These are phyloP conservation scores for Rosa persica DNA, from an alignment of 306 rosid genomes.

Conservation along the genomic window DNA sequence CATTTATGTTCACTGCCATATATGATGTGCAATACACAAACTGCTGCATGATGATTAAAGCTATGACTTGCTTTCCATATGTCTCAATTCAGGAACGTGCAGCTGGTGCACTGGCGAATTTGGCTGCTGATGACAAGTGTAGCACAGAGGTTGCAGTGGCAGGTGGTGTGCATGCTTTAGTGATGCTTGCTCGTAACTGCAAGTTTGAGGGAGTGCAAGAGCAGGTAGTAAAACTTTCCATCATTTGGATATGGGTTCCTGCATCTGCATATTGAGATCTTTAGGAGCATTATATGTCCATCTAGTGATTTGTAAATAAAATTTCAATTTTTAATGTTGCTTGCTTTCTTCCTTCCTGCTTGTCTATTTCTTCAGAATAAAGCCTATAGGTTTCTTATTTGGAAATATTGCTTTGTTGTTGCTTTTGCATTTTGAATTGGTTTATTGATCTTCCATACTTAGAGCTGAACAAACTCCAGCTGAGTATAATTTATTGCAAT, in stretches of 20 bases:
- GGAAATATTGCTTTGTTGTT: not conserved
- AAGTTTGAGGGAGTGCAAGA: constrained; percentile 99
- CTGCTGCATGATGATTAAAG: constrained; percentile 15
- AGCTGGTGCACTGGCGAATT: constrained; percentile 99
- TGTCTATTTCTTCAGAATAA: not conserved
- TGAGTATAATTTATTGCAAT: not conserved
- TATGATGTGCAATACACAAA: constrained; percentile 17
- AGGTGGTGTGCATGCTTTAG: constrained; percentile 98
- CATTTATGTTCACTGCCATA: constrained; percentile 24
- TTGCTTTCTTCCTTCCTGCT: not conserved
- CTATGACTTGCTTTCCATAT: constrained; percentile 19
- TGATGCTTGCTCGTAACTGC: constrained; percentile 98
- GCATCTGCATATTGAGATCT: constrained; percentile 13
- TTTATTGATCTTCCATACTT: not conserved
- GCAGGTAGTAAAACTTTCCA: constrained; percentile 61
- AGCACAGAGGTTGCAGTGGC: constrained; percentile 96
- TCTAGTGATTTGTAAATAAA: constrained; percentile 21
- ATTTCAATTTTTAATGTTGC: not conserved
- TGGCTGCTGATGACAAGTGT: constrained; percentile 99
- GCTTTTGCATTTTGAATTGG: not conserved
- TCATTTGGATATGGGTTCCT: constrained; percentile 13
- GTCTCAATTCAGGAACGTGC: constrained; percentile 83
- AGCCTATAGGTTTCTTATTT: not conserved
- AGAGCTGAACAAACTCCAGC: not conserved
- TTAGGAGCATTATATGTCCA: constrained; percentile 13